Percentiles rank a stretch among this genome's conserved stretches.
phyloP scores from a whole-genome alignment of 2,329 filamentous ascomycete genomes.

The Penicillium sumatraense region DNA sequence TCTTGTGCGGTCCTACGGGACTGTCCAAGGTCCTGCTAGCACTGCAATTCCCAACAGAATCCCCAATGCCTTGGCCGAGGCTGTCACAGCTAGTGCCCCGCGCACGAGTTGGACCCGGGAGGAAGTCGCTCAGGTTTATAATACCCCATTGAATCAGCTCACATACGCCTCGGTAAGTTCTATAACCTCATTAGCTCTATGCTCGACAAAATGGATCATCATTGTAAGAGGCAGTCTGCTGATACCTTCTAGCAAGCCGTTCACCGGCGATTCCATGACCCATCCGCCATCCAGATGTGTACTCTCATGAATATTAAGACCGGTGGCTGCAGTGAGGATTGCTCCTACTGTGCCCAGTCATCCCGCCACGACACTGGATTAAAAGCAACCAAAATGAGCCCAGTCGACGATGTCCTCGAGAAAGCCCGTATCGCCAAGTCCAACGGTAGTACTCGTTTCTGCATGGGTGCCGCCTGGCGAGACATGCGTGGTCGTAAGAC shows the following conservation, averaged over 20 bases:
- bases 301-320: slow-evolving; percentile 98
- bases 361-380: slow-evolving; percentile 79
- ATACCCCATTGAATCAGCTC: slow-evolving; percentile 79
- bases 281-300: slow-evolving; percentile 84
- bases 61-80: slow-evolving; percentile 40
- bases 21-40: slow-evolving; percentile 41
- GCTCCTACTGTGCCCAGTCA: slow-evolving; percentile 89
- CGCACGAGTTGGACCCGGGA: slow-evolving; percentile 79
- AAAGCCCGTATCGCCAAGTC: slow-evolving; percentile 77
- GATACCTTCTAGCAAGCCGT: slow-evolving; percentile 64
- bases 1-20: slow-evolving; percentile 42
- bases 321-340: slow-evolving; percentile 89
- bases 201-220: neutral
- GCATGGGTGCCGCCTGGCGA: slow-evolving; percentile 92
- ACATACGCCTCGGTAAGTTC: slow-evolving; percentile 72
- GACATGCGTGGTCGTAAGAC: slow-evolving; percentile 92
- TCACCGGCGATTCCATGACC: slow-evolving; percentile 84
- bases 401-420: slow-evolving; percentile 78
- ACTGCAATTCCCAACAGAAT: slow-evolving; percentile 37
- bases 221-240: neutral
- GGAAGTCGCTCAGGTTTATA: slow-evolving; percentile 80
- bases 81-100: slow-evolving; percentile 49
- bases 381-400: slow-evolving; percentile 76
- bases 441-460: slow-evolving; percentile 89
- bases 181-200: too few relatives aligned